phyloP scores from a whole-genome alignment of 208 protist genomes.

The Trypanosomatidae sp. region DNA sequence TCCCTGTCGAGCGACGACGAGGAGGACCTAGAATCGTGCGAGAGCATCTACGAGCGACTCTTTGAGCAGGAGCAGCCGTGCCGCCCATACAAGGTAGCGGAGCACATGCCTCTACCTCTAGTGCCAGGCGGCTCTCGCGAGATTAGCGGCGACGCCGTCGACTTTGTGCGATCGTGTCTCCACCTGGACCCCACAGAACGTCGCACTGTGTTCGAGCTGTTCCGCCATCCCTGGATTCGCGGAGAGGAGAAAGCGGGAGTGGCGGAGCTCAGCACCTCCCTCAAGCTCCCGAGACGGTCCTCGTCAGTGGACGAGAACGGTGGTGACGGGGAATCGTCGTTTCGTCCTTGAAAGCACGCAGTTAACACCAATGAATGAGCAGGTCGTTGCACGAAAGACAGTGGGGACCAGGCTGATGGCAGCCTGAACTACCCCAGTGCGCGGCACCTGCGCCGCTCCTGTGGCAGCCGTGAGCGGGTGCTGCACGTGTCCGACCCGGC shows the following conservation, averaged over 20 bases:
- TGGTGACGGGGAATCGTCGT: not conserved
- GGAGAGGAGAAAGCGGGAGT: not conserved
- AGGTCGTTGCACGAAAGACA: not conserved
- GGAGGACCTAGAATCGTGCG: not conserved
- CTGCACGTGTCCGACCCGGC: no score
- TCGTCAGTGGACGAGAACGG: not conserved
- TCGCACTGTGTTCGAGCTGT: constrained; percentile 53
- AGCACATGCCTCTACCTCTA: constrained; percentile 7
- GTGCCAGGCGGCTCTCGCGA: not conserved
- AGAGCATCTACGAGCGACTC: constrained; percentile 31
- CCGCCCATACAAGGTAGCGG: constrained; percentile 18
- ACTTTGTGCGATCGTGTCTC: constrained; percentile 63
- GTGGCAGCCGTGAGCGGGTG: no score
- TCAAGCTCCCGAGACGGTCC: not conserved
- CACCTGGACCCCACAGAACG: constrained; percentile 37
- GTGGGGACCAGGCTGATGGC: not conserved
- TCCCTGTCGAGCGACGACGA: not conserved
- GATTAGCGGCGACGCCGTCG: constrained; percentile 48
- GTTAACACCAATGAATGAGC: not conserved
- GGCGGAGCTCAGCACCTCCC: not conserved
- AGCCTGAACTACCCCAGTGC: not conserved
- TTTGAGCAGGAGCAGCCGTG: constrained; percentile 21
- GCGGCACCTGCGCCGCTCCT: not conserved
- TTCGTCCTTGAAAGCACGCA: not conserved
- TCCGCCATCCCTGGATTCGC: constrained; percentile 60